Evolutionary conservation across 1,139 yeast genomes (phyloP), one percentile per base, ranked within the genome.

Genomic region (Kodamaea plutei): DNA sequence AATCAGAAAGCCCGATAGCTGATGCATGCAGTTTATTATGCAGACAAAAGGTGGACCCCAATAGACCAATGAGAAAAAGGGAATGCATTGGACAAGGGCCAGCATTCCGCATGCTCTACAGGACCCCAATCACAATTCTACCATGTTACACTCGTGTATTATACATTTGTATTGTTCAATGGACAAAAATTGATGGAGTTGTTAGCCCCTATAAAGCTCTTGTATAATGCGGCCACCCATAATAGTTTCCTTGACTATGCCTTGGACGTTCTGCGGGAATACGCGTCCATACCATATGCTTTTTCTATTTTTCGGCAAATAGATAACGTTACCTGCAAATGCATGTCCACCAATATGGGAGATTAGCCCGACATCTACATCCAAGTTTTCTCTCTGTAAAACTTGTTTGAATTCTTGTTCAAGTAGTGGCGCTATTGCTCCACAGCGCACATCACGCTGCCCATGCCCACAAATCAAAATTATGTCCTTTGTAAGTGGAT

Each of bases 311-410:
- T 34, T 34, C 2, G 71, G 67, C 40, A 74, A 74, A 34, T 71
- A 71, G 2, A 82, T 56, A 11, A 83, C 76, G 48, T 83, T 83
- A 0, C 91, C 93, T 2, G 93, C 91, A 50, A 76, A 83, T 1
- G 68, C 83, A 49, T 83, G 93, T 0, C 93, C 93, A 0, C 91
- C 89, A 25, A 83, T 61, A 50, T 83, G 93, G 8, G 84, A 75
- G 1, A 80, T 62, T 11, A 69, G 48, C 0, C 84, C 84, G 12
- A 79, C 66, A n/a, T 63, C 58, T 2, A 67, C 52, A 23, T 54
- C 45, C 1, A 35, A 26, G 3, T 38, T 44, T 26, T 66, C 58
- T 2, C 40, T 28, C 8, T 43, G 38, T n/a, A 76, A 43, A 2
- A 71, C 77, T 24, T 41, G 43, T 11, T 52, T 48, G 35, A 82